Evolutionary conservation across 2,329 filamentous ascomycete genomes (phyloP), one percentile per base, ranked within the genome.

Genomic region (Fusarium stilboides): DNA sequence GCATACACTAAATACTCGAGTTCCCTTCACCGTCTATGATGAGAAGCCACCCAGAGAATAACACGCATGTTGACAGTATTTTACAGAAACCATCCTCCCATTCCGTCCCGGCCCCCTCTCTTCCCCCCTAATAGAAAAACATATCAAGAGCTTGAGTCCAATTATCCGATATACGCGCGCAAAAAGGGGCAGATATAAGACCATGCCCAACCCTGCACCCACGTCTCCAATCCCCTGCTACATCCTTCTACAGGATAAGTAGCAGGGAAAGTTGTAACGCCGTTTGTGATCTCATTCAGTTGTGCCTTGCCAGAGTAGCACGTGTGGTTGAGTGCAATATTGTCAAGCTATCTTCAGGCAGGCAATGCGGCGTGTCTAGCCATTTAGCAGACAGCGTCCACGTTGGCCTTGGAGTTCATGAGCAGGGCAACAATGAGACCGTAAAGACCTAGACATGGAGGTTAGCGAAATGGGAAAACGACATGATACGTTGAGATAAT

Each of bases 361-460:
- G 43, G 68, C 64, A 56, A 42, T 51, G 24, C 62, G 24, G 39
- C 51, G 44, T 26, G 20, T 61, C 34, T 31, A 28, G 34, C 44
- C 20, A 34, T 66, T 72, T 74, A 73, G 40, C 92, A 94, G 65
- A 73, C 79, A 74, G 86, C 87, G 76, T 90, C 88, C 74, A 89
- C 83, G 64, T 83, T 83, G 39, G 92, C 92, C 87, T 96, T 97
- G 63, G 96, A 97, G 92, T 98, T 99, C 97, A 99, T 99, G 80
- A 99, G 91, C 79, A 99, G 92, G 71, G 96, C 96, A 74, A 99
- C 96, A 81, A 99, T 99, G 78, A 99, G 89, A 82, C 96, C 96
- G 86, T 99, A 99, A 62, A 99, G 93, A 96, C 95, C 93, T 96
- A 68, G 13, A 26, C 3, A 44, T 13, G 22, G 19, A 50, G 36